phyloP scores from a whole-genome alignment of 352 stramenopile species.

The Paralagenidium karlingii region DNA sequence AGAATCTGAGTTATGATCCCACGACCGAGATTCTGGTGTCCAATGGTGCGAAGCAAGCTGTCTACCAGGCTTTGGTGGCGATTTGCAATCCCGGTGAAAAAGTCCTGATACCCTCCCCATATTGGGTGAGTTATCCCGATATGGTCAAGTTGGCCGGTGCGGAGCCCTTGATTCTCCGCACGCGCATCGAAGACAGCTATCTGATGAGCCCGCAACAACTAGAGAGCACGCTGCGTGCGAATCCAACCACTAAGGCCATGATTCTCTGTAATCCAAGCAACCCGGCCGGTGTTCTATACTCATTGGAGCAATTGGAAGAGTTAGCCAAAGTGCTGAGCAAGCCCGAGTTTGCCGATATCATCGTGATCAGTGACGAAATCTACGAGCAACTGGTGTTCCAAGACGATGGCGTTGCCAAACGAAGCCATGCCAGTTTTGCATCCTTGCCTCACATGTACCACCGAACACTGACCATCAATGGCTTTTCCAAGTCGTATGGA shows the following conservation, averaged over 20 bases:
- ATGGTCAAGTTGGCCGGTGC: slow-evolving; percentile 90
- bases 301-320: slow-evolving; percentile 25
- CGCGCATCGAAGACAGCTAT: slow-evolving; percentile 83
- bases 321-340: slow-evolving; percentile 45
- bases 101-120: slow-evolving; percentile 92
- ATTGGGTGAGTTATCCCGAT: slow-evolving; percentile 96
- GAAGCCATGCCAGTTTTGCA: slow-evolving; percentile 57
- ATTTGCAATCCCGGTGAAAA: slow-evolving; percentile 87
- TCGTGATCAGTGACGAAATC: slow-evolving; percentile 91
- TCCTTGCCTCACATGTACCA: slow-evolving; percentile 76
- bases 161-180: slow-evolving; percentile 87
- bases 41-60: slow-evolving; percentile 93
- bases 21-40: slow-evolving; percentile 90
- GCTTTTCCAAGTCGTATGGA: slow-evolving; percentile 94
- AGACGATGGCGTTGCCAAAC: slow-evolving; percentile 35
- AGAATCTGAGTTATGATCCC: slow-evolving; percentile 84
- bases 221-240: slow-evolving; percentile 45
- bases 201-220: slow-evolving; percentile 81
- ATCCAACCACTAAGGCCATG: slow-evolving; percentile 73
- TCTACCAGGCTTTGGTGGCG: slow-evolving; percentile 89
- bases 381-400: slow-evolving; percentile 94
- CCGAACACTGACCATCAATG: slow-evolving; percentile 91
- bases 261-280: slow-evolving; percentile 97
- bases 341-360: slow-evolving; percentile 57
- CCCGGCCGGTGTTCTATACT: slow-evolving; percentile 81